Evolutionary conservation across 192 early-diverging fungal genomes (phyloP), one percentile per base, ranked within the genome.

Genomic region (Helicostylum pulchrum): DNA sequence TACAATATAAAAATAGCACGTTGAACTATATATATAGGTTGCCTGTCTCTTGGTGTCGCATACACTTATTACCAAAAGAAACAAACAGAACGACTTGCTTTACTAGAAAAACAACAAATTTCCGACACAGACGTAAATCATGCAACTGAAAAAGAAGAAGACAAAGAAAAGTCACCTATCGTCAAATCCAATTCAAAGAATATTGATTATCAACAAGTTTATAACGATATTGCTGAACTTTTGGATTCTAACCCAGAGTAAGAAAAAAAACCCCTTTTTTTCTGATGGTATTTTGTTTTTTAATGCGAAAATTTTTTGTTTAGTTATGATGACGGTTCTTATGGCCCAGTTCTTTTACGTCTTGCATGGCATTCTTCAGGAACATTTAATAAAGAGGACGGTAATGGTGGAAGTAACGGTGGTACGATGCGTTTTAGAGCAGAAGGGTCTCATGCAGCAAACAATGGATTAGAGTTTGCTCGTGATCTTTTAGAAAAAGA

Each of bases 301-400:
- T 36, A n/a, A 21, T 42, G 26, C 9, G 12, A 21, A n/a, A 36
- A n/a, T n/a, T n/a, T 34, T 11, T 23, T 23, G 11, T 11, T 32
- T 45, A 70, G 68, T 23, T 90, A 88, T 53, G 90, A 92, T 70
- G 90, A 92, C 59, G 92, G 92, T 53, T 87, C 85, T 31, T 86
- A 83, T 68, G 92, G 88, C 20, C 90, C 91, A 1, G 78, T 94
- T 34, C 78, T 94, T 69, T 67, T 93, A 53, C 86, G 92, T 20
- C 83, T 94, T 23, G 92, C 91, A 39, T 94, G 92, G 92, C 92
- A 94, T 77, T 73, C 88, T 6, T 83, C 85, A 48, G 92, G 92
- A n/a, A 91, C 91, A 34, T 92, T 80, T 73, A 85, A 86, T 73
- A 74, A 77, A 67, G 78, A 77, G 67, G 70, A 80, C 59, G 77